Conservation (phyloP, 169 alveolate genomes). For the Eimeria nieschulzi region DNA sequence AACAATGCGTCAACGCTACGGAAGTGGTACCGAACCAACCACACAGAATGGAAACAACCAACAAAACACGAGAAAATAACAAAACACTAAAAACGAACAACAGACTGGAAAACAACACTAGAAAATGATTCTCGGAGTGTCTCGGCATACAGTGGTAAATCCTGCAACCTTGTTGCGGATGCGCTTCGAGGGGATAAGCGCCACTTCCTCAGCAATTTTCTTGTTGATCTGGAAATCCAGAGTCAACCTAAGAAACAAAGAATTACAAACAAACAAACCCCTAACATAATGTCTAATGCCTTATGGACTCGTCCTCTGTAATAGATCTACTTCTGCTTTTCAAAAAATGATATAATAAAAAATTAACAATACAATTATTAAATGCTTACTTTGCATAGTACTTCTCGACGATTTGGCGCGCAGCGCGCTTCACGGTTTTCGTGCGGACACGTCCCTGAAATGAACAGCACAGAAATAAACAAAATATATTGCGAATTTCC, state of each 20-base stretch:
- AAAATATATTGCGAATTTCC: not conserved
- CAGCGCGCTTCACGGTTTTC: constrained; percentile 99
- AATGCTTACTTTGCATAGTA: constrained; percentile 91
- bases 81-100: not conserved
- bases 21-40: no score
- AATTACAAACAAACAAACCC: not conserved
- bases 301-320: not conserved
- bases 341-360: not conserved
- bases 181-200: constrained; percentile 97
- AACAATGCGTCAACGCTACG: not conserved
- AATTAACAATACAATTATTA: not conserved
- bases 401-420: constrained; percentile 98
- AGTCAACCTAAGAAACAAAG: constrained; percentile 83
- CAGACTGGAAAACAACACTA: not conserved
- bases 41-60: no score
- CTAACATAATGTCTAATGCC: not conserved
- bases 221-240: constrained; percentile 99
- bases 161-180: constrained; percentile 90
- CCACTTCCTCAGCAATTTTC: constrained; percentile 99
- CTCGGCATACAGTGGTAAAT: constrained; percentile 76
- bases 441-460: constrained; percentile 99
- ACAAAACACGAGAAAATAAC: not conserved
- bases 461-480: not conserved
- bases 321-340: not conserved
- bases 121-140: not conserved